Percentiles rank a stretch among this genome's conserved stretches.
Conservation (phyloP, 2,329 filamentous ascomycete species). For the Fonsecaea monophora region DNA sequence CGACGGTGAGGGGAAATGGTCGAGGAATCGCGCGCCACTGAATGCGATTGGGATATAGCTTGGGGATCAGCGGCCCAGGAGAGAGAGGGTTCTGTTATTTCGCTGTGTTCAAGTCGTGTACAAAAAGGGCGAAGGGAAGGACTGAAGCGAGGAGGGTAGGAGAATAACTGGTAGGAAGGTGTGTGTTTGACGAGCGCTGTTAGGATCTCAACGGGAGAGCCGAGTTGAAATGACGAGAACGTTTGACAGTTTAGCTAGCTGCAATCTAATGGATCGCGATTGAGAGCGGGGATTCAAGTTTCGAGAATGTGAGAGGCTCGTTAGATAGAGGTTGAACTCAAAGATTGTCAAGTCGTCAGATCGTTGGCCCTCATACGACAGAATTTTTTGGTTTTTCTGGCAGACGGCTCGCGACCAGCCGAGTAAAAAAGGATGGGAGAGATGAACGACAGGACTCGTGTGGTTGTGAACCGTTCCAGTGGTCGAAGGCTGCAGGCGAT, state of each 20-base stretch:
- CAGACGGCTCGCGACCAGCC: background rate
- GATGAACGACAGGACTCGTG: slow-evolving; percentile 8
- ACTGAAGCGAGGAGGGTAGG: slow-evolving; percentile 16
- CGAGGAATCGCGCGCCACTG: slow-evolving; percentile 7
- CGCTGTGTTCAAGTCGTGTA: slow-evolving; percentile 14
- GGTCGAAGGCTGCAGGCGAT: background rate
- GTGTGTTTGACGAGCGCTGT: slow-evolving; percentile 16
- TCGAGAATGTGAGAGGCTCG: slow-evolving; percentile 2
- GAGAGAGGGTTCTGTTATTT: background rate
- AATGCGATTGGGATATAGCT: slow-evolving; percentile 1
- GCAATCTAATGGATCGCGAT: slow-evolving; percentile 9
- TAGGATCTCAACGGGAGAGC: slow-evolving; percentile 15
- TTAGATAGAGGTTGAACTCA: background rate
- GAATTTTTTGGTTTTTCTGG: background rate
- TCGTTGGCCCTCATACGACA: background rate
- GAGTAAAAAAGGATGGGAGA: slow-evolving; percentile 4
- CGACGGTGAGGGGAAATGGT: background rate
- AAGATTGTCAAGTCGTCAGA: background rate
- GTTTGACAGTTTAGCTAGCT: slow-evolving; percentile 6
- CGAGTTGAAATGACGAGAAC: slow-evolving; percentile 32
- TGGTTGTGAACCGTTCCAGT: slow-evolving; percentile 9
- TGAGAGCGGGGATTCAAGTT: slow-evolving; percentile 1
- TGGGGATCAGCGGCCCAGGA: background rate
- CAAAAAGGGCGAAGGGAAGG: slow-evolving; percentile 13
- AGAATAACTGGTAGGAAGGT: slow-evolving; percentile 5